Base-by-base conservation (phyloP, 1,284 basidiomycete genomes). In the Amylostereum areolatum region DNA sequence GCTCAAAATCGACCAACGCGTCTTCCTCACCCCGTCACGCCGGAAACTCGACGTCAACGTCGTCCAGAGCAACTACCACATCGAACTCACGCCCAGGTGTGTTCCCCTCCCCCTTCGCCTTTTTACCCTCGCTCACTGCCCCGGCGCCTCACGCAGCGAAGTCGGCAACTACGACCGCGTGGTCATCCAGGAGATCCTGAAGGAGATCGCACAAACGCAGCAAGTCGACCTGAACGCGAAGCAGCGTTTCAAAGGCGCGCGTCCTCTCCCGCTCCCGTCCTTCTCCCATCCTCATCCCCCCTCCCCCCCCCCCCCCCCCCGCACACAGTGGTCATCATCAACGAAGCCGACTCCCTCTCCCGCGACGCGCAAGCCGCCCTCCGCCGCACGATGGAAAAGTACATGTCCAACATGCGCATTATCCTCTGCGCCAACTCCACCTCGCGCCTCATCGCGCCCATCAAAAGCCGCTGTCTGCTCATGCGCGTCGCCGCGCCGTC, bases 341-440 rank as follows among this genome's bases (percentile, higher is more conserved):
- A 99, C 61, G 96, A 98, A 69, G 97, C 96, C 0, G 96, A 99
- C 66, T 85, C 90, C 0, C 78, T 99, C 43, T 86, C 92, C 10
- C 85, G 95, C 55, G 96, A 99, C 70, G 96, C 96, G 0, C 96
- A 99, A 73, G 94, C 96, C 1, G 96, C 96, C 4, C 77, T 99
- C 40, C 86, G 97, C 61, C 80, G 97, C 51, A 99, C 96, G 2
- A 99, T 99, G 96, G 96, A 99, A 62, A 96, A 98, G 68, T 99
- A 97, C 74, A 98, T 97, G 90, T 85, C 84, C 44, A 99, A 98
- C 66, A 81, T 99, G 80, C 85, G 97, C 43, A 84, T 99, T 57
- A 96, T 99, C 59, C 80, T 99, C 9, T 98, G 96, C 66, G 93
- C 96, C n/a, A 97, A 93, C 67, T 95, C 91, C 64, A 98, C 97